A percentile compares a stretch with the other conserved stretches of the same genome.
Evolutionary conservation across 139 green algal species (phyloP).

Genomic region (Astrephomene gubernaculifera): DNA sequence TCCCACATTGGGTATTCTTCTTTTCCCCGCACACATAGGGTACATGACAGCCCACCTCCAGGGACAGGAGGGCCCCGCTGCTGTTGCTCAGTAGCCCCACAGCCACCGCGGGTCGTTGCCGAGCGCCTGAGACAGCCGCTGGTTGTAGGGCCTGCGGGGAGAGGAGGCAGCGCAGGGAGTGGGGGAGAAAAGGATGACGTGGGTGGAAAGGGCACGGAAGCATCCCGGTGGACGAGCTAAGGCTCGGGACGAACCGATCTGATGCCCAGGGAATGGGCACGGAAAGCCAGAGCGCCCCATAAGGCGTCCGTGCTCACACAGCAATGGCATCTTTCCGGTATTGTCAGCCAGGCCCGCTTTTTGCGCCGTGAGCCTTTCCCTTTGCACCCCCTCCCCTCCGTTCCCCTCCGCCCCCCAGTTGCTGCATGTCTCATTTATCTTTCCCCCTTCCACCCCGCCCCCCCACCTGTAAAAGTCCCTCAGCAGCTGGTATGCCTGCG

Average conservation of each 20-base stretch:
- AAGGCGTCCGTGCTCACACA: not conserved
- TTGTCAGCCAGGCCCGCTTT: not conserved
- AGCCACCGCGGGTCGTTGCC: constrained; percentile 48
- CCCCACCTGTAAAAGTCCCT: constrained; percentile 27
- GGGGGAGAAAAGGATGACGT: not conserved
- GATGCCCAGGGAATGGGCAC: too few species aligned
- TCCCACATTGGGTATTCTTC: too few species aligned
- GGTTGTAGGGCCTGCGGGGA: constrained; percentile 48
- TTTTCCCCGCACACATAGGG: too few species aligned
- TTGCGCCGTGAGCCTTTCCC: not conserved
- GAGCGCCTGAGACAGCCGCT: constrained; percentile 37
- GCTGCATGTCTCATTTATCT: not conserved
- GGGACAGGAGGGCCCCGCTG: too few species aligned
- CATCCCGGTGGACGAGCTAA: not conserved
- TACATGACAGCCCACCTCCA: too few species aligned
- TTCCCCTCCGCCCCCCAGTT: not conserved
- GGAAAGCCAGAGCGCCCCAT: too few species aligned
- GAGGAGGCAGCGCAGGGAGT: not conserved
- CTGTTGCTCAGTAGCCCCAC: constrained; percentile 60
- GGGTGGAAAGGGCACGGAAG: not conserved
- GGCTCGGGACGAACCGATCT: not conserved
- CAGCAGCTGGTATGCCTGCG: constrained; percentile 10
- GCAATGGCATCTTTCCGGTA: not conserved
- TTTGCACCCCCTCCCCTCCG: not conserved
- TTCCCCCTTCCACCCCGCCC: not conserved